Conservation (phyloP, 345 rosid species). For the Anastatica hierochuntica region DNA sequence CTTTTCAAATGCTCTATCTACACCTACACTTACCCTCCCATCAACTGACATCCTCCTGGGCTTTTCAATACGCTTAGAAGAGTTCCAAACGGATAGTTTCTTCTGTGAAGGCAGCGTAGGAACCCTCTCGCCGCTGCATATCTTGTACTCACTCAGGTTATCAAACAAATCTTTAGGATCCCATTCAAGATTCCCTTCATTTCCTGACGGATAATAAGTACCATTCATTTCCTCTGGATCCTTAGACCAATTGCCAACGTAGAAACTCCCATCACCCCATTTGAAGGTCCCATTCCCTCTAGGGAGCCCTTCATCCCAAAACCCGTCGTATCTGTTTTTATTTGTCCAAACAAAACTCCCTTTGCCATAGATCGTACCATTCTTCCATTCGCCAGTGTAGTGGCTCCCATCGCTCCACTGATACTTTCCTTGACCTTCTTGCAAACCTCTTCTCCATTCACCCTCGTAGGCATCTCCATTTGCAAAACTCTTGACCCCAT, state of each 20-base stretch:
- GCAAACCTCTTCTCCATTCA: constrained; percentile 72
- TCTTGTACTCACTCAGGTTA: constrained; percentile 23
- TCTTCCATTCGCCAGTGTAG: constrained; percentile 74
- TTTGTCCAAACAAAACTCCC: constrained; percentile 64
- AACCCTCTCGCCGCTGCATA: constrained; percentile 61
- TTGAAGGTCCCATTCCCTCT: constrained; percentile 63
- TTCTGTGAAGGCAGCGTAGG: constrained; percentile 76
- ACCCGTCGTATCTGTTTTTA: constrained; percentile 60
- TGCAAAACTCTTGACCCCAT: constrained; percentile 45
- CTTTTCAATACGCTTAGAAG: constrained; percentile 48
- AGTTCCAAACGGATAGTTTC: constrained; percentile 66
- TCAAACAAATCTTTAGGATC: constrained; percentile 51
- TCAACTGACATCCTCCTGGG: constrained; percentile 69
- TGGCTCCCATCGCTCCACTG: constrained; percentile 51
- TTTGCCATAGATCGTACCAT: constrained; percentile 52
- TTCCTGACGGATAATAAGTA: constrained; percentile 52
- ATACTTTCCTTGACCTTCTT: constrained; percentile 76
- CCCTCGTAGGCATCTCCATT: constrained; percentile 85
- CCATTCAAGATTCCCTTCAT: constrained; percentile 47
- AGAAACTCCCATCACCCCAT: constrained; percentile 77
- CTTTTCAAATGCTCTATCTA: constrained; percentile 61
- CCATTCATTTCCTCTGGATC: constrained; percentile 72
- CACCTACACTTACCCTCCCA: constrained; percentile 73
- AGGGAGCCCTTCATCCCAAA: constrained; percentile 80
- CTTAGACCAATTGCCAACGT: constrained; percentile 77